These are phyloP conservation scores for Xylaria multiplex DNA, from an alignment of 2,329 filamentous ascomycete genomes.

Conservation along the genomic window DNA sequence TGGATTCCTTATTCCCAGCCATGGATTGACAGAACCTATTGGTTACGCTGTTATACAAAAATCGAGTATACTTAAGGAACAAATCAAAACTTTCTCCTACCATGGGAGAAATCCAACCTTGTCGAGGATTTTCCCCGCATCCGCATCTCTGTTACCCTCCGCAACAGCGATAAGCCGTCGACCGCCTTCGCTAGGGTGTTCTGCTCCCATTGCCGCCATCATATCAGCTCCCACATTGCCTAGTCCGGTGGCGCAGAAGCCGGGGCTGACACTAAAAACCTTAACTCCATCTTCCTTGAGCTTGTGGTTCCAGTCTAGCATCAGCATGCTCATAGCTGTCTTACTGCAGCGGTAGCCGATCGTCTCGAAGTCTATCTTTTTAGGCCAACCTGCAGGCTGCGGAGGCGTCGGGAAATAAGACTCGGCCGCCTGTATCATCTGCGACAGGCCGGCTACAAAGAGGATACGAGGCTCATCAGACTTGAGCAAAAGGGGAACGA, in stretches of 20 bases:
- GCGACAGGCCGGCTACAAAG: slow-evolving; percentile 60
- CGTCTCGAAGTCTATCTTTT: slow-evolving; percentile 42
- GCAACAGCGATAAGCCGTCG: slow-evolving; percentile 52
- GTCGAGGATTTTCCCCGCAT: slow-evolving; percentile 51
- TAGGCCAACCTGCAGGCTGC: slow-evolving; percentile 54
- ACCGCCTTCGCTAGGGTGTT: slow-evolving; percentile 44
- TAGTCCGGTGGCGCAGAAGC: slow-evolving; percentile 59
- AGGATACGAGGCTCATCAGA: slow-evolving; percentile 57
- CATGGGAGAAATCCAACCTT: slow-evolving; percentile 24
- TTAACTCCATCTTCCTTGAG: slow-evolving; percentile 62
- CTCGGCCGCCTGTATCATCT: slow-evolving; percentile 49
- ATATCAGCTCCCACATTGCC: slow-evolving; percentile 45
- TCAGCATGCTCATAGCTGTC: slow-evolving; percentile 60
- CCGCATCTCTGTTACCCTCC: slow-evolving; percentile 53
- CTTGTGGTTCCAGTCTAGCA: slow-evolving; percentile 55
- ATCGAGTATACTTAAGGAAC: no score
- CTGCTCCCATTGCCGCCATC: slow-evolving; percentile 38
- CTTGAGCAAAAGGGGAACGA: slow-evolving; percentile 58
- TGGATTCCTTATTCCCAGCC: no score
- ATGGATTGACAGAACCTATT: no score
- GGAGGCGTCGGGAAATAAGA: slow-evolving; percentile 42
- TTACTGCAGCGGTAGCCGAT: slow-evolving; percentile 53
- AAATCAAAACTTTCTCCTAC: neutral
- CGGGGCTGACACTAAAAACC: slow-evolving; percentile 60
- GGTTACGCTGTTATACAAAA: no score